phyloP scores from a whole-genome alignment of 352 stramenopile species.

The Globisporangium nagaii region DNA sequence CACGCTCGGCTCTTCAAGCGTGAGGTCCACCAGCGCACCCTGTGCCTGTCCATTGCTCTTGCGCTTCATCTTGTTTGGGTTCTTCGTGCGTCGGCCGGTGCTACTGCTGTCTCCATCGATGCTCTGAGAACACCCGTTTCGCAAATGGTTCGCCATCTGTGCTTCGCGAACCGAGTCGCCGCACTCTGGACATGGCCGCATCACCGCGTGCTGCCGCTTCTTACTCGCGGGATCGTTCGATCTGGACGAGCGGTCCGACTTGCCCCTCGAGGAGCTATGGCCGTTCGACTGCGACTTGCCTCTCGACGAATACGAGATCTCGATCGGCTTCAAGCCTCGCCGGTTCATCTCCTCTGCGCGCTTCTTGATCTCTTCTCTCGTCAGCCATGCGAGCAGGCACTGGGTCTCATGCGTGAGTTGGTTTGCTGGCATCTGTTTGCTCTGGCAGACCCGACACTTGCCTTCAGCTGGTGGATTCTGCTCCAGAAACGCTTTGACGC shows the following conservation, averaged over 20 bases:
- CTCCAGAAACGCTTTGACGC: slow-evolving; percentile 20
- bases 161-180: slow-evolving; percentile 55
- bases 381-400: slow-evolving; percentile 57
- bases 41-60: slow-evolving; percentile 13
- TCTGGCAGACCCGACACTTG: slow-evolving; percentile 57
- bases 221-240: slow-evolving; percentile 15
- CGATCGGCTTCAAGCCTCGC: slow-evolving; percentile 23
- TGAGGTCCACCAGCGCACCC: slow-evolving; percentile 13
- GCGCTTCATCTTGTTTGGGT: slow-evolving; percentile 31
- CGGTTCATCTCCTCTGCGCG: slow-evolving; percentile 31
- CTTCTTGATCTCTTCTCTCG: slow-evolving; percentile 30
- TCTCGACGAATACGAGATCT: slow-evolving; percentile 36
- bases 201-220: slow-evolving; percentile 31
- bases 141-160: slow-evolving; percentile 62
- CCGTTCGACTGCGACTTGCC: slow-evolving; percentile 23
- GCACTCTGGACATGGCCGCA: slow-evolving; percentile 60
- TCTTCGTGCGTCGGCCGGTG: slow-evolving; percentile 27
- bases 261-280: slow-evolving; percentile 7
- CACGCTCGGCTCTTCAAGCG: slow-evolving; percentile 18
- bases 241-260: slow-evolving; percentile 5
- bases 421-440: slow-evolving; percentile 32
- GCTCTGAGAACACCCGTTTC: slow-evolving; percentile 39
- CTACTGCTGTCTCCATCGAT: slow-evolving; percentile 2
- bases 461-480: slow-evolving; percentile 19
- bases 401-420: slow-evolving; percentile 51